Base-by-base conservation (phyloP, 2,329 filamentous ascomycete genomes). In the Ophiostoma sp. region DNA sequence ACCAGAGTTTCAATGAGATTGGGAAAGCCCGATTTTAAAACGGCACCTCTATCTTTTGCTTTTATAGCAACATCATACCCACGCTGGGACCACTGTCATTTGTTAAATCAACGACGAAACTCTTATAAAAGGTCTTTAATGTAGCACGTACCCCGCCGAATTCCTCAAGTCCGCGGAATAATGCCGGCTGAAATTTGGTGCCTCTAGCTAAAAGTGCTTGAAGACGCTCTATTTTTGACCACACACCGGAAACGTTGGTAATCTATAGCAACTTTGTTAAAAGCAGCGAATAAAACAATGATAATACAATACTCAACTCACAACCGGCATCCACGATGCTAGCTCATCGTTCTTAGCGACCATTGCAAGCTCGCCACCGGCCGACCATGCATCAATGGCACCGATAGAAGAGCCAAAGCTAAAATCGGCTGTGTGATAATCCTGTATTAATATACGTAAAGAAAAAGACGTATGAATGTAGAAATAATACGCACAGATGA, bases 271-370 rank as follows among this genome's bases (percentile, higher is more conserved):
- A 7, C 2, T 1, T 1, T 57, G n/a, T 31, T 11, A 17, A n/a
- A 7, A 64, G 33, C 60, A 36, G 20, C 4, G 13, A 2, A 23
- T 7, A n/a, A 57, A 23, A 60, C 15, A 5, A 4, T 4, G 31
- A 6, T 57, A 64, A 35, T 57, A 60, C n/a, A 69, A 3, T 1
- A 17, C 13, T 10, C 5, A 6, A 67, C 70, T 7, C 52, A 72
- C 71, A 7, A 72, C 39, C 2, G 71, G 68, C 71, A 72, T 72
- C 71, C 71, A 72, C 17, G 68, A 54, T 10, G 71, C 71, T 20
- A 68, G 64, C n/a, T 68, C 67, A 10, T 72, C 71, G 39, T 72
- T 72, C 31, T 60, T 68, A 13, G 67, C 57, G 3, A 72, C 71
- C 71, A 71, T 69, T 3, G 41, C 65, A 11, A 72, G 36, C 20